phyloP scores from a whole-genome alignment of 352 stramenopile genomes.

The Phytophthora pseudosyringae region DNA sequence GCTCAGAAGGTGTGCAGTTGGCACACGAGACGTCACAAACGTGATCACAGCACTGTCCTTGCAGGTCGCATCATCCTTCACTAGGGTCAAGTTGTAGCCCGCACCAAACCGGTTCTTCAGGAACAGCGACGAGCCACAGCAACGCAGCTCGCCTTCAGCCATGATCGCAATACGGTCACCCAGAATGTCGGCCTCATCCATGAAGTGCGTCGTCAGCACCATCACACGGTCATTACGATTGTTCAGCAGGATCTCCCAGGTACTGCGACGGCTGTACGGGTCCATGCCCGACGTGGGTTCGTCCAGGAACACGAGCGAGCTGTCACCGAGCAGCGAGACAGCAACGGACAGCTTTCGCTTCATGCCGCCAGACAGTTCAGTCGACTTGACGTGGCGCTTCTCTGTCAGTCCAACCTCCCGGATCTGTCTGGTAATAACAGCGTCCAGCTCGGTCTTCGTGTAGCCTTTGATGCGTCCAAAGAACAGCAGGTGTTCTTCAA shows the following conservation, averaged over 20 bases:
- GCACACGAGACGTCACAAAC: conserved; percentile 47
- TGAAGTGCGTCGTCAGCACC: conserved; percentile 95
- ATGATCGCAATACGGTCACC: conserved; percentile 88
- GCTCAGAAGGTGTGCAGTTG: conserved; percentile 54
- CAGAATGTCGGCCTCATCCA: conserved; percentile 92
- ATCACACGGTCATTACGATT: conserved; percentile 72
- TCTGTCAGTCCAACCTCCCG: conserved; percentile 71
- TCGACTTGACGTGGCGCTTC: conserved; percentile 60
- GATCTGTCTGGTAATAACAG: conserved; percentile 48
- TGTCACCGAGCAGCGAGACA: conserved; percentile 89
- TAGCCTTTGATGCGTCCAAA: conserved; percentile 75
- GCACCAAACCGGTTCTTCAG: conserved; percentile 79
- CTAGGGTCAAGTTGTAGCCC: conserved; percentile 75
- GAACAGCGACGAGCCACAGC: conserved; percentile 81
- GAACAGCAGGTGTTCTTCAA: conserved; percentile 76
- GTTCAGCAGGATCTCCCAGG: conserved; percentile 88
- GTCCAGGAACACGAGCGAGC: conserved; percentile 87
- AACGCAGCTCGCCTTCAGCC: conserved; percentile 78
- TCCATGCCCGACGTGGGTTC: conserved; percentile 96
- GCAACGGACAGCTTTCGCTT: conserved; percentile 92
- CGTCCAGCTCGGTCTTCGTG: conserved; percentile 35
- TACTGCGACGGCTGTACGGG: conserved; percentile 93
- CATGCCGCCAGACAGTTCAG: conserved; percentile 86
- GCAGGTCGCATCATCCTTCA: conserved; percentile 52
- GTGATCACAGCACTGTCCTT: conserved; percentile 39